Evolutionary conservation across 768 basidiomycete species (phyloP).

Genomic region (Lentinula aciculospora): DNA sequence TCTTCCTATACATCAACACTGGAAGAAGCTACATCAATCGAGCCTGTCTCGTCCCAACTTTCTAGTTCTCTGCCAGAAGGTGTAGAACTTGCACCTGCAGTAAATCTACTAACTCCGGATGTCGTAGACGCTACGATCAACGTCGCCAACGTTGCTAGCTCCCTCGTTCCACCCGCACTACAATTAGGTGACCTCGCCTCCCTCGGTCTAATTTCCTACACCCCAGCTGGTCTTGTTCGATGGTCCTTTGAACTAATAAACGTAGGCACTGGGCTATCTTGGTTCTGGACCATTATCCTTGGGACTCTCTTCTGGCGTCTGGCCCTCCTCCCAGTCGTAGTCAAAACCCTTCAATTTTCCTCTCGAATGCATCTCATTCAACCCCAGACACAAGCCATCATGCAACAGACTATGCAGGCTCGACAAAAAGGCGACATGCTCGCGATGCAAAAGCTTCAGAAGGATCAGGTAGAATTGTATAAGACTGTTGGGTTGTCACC

Average conservation of each 20-base stretch:
- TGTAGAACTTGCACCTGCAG: not conserved
- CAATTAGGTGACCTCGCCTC: conserved; percentile 71
- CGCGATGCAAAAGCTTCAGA: conserved; percentile 48
- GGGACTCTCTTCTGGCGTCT: conserved; percentile 59
- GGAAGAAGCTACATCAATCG: not conserved
- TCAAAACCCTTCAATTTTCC: conserved; percentile 51
- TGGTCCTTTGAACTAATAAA: conserved; percentile 66
- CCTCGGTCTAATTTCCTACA: conserved; percentile 58
- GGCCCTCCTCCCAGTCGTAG: conserved; percentile 53
- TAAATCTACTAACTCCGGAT: not conserved
- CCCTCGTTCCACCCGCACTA: conserved; percentile 17
- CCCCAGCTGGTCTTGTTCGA: conserved; percentile 58
- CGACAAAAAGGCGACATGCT: conserved; percentile 26
- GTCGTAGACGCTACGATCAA: not conserved
- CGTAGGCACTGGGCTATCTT: conserved; percentile 65
- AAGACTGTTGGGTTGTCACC: conserved; percentile 57
- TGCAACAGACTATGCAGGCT: conserved; percentile 36
- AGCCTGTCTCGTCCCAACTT: not conserved
- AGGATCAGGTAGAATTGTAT: conserved; percentile 53
- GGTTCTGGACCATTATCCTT: conserved; percentile 78
- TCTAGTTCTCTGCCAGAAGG: conserved; percentile 1
- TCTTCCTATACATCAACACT: not conserved
- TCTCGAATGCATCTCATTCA: conserved; percentile 58
- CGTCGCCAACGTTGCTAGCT: not conserved
- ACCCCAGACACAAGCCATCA: conserved; percentile 40